Conservation (phyloP, 2,329 filamentous ascomycete species). For the Calycina herbarum region DNA sequence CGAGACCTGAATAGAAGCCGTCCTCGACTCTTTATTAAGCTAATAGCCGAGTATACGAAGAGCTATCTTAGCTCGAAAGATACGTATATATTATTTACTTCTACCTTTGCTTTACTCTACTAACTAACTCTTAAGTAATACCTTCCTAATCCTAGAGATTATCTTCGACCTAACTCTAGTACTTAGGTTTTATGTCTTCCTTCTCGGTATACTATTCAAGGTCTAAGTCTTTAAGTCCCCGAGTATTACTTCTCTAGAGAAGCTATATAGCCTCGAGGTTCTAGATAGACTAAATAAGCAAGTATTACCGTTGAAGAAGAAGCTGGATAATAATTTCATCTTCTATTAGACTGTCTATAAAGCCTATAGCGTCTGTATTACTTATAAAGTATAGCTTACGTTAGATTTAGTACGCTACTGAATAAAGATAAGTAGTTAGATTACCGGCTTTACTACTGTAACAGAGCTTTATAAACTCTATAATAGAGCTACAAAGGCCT, state of each 20-base stretch:
- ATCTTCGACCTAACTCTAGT: slow-evolving; percentile 38
- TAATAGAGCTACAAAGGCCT: slow-evolving; percentile 34
- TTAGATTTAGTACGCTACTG: slow-evolving; percentile 31
- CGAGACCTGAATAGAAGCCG: no score
- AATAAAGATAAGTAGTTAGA: slow-evolving; percentile 36
- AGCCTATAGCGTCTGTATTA: slow-evolving; percentile 32
- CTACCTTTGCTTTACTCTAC: not conserved
- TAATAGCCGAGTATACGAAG: slow-evolving; percentile 29
- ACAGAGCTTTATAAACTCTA: slow-evolving; percentile 38
- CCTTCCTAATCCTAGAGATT: slow-evolving; percentile 37
- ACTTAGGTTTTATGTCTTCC: slow-evolving; percentile 37
- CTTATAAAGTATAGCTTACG: slow-evolving; percentile 32
- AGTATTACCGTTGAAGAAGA: slow-evolving; percentile 36
- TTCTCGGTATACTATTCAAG: slow-evolving; percentile 38
- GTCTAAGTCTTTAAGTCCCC: slow-evolving; percentile 36
- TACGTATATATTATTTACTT: slow-evolving; percentile 17
- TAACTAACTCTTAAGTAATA: slow-evolving; percentile 17
- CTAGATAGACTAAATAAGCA: slow-evolving; percentile 37
- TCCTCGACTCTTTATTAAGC: not conserved
- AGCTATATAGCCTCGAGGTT: slow-evolving; percentile 40
- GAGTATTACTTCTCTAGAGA: slow-evolving; percentile 36
- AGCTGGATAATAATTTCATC: slow-evolving; percentile 38
- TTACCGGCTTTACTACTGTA: slow-evolving; percentile 39
- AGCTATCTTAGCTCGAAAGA: slow-evolving; percentile 29
- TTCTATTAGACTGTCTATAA: slow-evolving; percentile 35